These are phyloP conservation scores for Flaveria brownii DNA, from an alignment of 129 eudicot genomes.

Conservation along the genomic window DNA sequence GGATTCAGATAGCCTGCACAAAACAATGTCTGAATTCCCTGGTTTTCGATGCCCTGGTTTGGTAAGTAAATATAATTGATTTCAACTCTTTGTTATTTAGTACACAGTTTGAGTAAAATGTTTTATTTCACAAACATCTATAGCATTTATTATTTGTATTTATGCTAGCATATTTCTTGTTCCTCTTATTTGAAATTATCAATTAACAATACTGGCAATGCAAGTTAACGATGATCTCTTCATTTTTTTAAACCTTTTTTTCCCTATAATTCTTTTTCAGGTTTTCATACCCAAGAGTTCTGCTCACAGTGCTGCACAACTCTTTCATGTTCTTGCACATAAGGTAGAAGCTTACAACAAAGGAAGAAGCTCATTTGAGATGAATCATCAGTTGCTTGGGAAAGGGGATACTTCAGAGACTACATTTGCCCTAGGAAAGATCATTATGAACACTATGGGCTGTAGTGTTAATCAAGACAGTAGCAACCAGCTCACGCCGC, in stretches of 20 bases:
- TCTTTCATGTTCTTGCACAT: constrained; percentile 38
- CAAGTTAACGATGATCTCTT: background rate
- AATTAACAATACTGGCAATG: constrained; percentile 3
- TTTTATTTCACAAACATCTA: background rate
- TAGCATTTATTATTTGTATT: constrained; percentile 9
- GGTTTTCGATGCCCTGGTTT: constrained; percentile 49
- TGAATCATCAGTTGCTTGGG: constrained; percentile 51
- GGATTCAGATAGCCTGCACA: constrained; percentile 39
- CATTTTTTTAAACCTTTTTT: background rate
- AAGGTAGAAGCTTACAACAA: constrained; percentile 24
- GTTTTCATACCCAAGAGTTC: constrained; percentile 58
- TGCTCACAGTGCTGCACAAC: constrained; percentile 27
- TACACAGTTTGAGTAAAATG: background rate
- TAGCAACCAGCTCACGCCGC: constrained; percentile 16
- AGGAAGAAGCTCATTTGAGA: constrained; percentile 38
- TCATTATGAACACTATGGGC: constrained; percentile 66
- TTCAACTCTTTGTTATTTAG: constrained; percentile 15
- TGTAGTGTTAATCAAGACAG: constrained; percentile 15
- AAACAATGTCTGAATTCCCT: constrained; percentile 45
- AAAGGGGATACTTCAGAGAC: constrained; percentile 49
- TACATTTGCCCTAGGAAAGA: constrained; percentile 72
- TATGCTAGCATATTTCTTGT: constrained; percentile 1
- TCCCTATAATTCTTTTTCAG: constrained; percentile 31
- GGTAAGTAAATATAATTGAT: constrained; percentile 47
- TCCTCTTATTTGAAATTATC: constrained; percentile 10